Percentiles rank a stretch among this genome's conserved stretches.
Conservation (phyloP, 2,329 filamentous ascomycete genomes). For the Fusarium paranaense region DNA sequence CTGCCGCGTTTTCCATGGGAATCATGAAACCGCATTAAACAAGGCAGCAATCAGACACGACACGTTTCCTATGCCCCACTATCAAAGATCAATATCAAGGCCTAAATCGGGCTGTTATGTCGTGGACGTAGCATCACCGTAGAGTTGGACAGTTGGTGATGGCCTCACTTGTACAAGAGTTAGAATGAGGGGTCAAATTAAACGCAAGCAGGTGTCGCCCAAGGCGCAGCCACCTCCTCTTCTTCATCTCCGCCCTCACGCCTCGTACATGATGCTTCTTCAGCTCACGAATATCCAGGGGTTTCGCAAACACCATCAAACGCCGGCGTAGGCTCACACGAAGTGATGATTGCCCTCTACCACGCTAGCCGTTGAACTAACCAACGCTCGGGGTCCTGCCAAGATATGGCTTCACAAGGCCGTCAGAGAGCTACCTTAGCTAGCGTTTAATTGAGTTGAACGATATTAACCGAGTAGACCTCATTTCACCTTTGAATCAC, state of each 20-base stretch:
- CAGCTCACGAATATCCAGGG: neutral
- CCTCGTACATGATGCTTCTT: neutral
- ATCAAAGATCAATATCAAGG: too few species aligned
- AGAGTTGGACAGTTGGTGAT: neutral
- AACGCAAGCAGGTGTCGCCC: neutral
- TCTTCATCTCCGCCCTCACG: neutral
- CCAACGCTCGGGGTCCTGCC: neutral
- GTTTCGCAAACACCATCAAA: neutral
- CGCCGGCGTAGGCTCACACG: neutral
- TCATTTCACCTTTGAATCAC: neutral
- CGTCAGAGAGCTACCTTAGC: neutral
- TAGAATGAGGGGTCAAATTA: neutral
- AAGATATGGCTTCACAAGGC: neutral
- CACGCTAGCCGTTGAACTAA: neutral
- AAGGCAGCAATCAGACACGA: neutral
- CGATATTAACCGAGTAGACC: neutral
- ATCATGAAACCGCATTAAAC: neutral
- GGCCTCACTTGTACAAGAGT: neutral
- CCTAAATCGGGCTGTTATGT: neutral
- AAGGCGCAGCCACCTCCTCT: neutral
- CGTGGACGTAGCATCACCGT: neutral
- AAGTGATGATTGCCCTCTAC: neutral
- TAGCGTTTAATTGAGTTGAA: neutral
- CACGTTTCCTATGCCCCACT: neutral
- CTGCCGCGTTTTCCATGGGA: neutral